Evolutionary conservation across 2,329 filamentous ascomycete species (phyloP).

Genomic region (Pseudocercospora ulei): DNA sequence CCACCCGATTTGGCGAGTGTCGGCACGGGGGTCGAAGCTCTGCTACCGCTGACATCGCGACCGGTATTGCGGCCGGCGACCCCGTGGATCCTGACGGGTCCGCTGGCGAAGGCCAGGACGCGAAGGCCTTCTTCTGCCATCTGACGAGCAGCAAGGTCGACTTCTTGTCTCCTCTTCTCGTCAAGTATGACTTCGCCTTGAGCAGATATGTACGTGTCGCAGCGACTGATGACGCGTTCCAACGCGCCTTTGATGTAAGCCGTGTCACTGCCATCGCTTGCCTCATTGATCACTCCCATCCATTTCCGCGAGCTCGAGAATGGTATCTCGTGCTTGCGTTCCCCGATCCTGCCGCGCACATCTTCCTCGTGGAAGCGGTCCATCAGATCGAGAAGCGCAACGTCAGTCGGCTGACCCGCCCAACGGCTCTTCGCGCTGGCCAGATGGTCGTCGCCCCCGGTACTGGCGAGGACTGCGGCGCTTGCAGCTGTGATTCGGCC

Average conservation of each 20-base stretch:
- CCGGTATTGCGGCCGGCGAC: conserved; percentile 25
- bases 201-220: conserved; percentile 78
- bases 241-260: conserved; percentile 94
- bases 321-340: conserved; percentile 72
- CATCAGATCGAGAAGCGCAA: conserved; percentile 88
- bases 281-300: conserved; percentile 85
- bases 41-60: conserved; percentile 15
- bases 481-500: conserved; percentile 53
- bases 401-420: conserved; percentile 94
- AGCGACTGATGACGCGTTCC: conserved; percentile 74
- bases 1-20: conserved; percentile 4
- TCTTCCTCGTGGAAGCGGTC: conserved; percentile 89
- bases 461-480: conserved; percentile 76
- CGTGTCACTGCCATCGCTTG: conserved; percentile 58
- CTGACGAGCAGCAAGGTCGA: conserved; percentile 64
- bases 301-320: conserved; percentile 97
- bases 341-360: conserved; percentile 74
- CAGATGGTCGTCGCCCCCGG: conserved; percentile 50
- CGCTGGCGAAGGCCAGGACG: conserved; percentile 88
- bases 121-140: conserved; percentile 86
- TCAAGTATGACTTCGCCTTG: conserved; percentile 86
- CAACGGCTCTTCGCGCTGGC: conserved; percentile 71
- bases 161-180: conserved; percentile 61
- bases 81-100: conserved; percentile 42
- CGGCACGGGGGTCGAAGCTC: conserved; percentile 23